A percentile compares a stretch with the other conserved stretches of the same genome.
phyloP scores from a whole-genome alignment of 75 land plant genomes.

The Gnetum montanum region DNA sequence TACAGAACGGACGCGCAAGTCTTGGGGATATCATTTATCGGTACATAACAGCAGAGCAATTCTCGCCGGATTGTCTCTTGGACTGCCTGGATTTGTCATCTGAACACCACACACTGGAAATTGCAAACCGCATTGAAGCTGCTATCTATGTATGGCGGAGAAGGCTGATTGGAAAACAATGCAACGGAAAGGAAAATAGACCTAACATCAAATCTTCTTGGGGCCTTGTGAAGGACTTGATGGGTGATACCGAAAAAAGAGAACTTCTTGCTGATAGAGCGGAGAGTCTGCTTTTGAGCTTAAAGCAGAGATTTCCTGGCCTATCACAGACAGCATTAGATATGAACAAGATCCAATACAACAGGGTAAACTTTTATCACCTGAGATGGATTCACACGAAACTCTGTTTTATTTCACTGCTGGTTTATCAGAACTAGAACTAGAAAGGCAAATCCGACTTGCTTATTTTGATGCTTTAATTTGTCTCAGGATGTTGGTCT shows the following conservation, averaged over 20 bases:
- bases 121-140: conserved; percentile 83
- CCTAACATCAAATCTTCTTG: conserved; percentile 21
- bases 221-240: conserved; percentile 52
- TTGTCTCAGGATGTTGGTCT: conserved; percentile 97
- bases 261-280: conserved; percentile 54
- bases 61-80: conserved; percentile 59
- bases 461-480: too few relatives aligned
- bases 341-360: conserved; percentile 67
- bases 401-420: too few relatives aligned
- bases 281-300: conserved; percentile 38
- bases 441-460: too few relatives aligned
- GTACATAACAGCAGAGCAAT: conserved; percentile 54
- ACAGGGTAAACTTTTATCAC: conserved; percentile 48
- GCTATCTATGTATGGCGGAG: conserved; percentile 47
- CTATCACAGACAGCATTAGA: conserved; percentile 70
- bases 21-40: conserved; percentile 62
- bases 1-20: conserved; percentile 60
- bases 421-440: too few relatives aligned
- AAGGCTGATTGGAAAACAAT: conserved; percentile 1
- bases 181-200: conserved; percentile 4
- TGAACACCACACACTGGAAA: conserved; percentile 66
- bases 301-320: conserved; percentile 60
- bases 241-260: conserved; percentile 41
- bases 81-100: conserved; percentile 58
- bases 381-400: too few relatives aligned